Evolutionary conservation across 2,329 filamentous ascomycete species (phyloP).

Genomic region (Fusarium sororula): DNA sequence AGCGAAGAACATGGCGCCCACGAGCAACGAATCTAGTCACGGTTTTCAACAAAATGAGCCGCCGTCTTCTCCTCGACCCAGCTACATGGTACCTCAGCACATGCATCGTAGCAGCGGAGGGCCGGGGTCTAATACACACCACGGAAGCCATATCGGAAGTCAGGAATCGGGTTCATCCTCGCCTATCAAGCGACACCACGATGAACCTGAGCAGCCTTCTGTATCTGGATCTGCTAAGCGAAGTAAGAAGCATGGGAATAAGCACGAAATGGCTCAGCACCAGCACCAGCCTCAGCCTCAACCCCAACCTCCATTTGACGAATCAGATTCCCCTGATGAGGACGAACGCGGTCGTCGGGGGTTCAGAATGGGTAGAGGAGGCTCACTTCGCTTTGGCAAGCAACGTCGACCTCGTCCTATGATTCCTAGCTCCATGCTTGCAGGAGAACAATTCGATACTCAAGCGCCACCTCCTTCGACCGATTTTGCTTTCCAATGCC

Average conservation of each 20-base stretch:
- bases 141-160: background rate
- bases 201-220: constrained; percentile 14
- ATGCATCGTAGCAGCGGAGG: background rate
- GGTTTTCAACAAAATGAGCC: background rate
- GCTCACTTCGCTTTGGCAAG: constrained; percentile 47
- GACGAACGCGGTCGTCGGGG: constrained; percentile 23
- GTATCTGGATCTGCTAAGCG: constrained; percentile 16
- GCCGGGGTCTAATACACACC: background rate
- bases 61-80: background rate
- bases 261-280: background rate
- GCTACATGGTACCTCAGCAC: background rate
- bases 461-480: constrained; percentile 19
- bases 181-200: constrained; percentile 19
- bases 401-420: constrained; percentile 39
- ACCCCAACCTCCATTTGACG: background rate
- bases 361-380: constrained; percentile 45
- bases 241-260: constrained; percentile 20
- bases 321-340: constrained; percentile 11
- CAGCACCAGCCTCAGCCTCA: background rate
- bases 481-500: constrained; percentile 20
- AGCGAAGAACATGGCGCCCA: constrained; percentile 4
- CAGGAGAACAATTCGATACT: constrained; percentile 16
- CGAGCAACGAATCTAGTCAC: background rate
- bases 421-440: constrained; percentile 21
- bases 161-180: background rate